phyloP scores from a whole-genome alignment of 2,329 filamentous ascomycete genomes.

The Fusarium pilosicola region DNA sequence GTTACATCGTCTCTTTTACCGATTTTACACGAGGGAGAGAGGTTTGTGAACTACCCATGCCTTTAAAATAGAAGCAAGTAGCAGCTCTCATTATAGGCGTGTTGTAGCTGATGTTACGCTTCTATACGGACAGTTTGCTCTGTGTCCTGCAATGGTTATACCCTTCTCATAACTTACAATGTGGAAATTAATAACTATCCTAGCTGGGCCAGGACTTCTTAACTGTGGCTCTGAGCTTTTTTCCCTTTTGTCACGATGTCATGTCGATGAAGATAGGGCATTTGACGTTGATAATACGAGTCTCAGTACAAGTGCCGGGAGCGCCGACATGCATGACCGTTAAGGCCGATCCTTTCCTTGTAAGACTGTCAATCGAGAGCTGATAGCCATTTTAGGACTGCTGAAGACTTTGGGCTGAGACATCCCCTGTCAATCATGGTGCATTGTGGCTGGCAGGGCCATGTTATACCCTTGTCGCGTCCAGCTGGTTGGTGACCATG shows the following conservation, averaged over 20 bases:
- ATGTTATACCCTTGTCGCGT: neutral
- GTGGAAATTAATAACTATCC: neutral
- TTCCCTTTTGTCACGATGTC: neutral
- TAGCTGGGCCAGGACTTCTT: too few species aligned
- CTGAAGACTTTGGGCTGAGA: neutral
- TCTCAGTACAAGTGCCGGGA: neutral
- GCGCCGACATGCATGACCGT: neutral
- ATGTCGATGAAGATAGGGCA: accelerated
- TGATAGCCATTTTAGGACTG: neutral
- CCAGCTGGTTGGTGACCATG: neutral
- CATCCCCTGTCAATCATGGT: neutral
- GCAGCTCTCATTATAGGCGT: too few species aligned
- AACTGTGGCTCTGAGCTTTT: too few species aligned
- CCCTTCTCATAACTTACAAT: neutral
- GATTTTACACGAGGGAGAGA: neutral
- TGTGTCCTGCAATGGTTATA: too few species aligned
- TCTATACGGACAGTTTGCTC: too few species aligned
- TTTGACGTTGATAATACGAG: neutral
- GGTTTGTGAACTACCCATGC: accelerated
- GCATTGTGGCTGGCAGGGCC: neutral
- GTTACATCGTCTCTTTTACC: neutral
- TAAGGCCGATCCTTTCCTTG: neutral
- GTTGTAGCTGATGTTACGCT: too few species aligned
- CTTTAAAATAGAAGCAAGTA: neutral
- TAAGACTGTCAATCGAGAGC: neutral